phyloP scores from a whole-genome alignment of 2,329 filamentous ascomycete genomes.

The Arachnopeziza araneosa region DNA sequence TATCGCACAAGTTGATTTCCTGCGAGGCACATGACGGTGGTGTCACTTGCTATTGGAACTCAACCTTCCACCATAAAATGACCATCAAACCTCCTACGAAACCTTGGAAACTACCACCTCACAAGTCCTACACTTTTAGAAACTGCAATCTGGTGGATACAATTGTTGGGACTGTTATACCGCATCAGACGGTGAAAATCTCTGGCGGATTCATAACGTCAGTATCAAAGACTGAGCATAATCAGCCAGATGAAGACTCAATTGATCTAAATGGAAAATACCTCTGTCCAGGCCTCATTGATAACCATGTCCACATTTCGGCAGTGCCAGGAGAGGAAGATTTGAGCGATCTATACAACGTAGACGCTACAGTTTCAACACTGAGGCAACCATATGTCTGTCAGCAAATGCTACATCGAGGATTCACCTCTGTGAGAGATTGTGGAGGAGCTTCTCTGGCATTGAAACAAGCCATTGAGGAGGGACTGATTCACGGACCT shows the following conservation, averaged over 20 bases:
- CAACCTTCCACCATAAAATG: background rate
- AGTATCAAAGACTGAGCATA: background rate
- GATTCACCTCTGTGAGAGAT: slow-evolving; percentile 55
- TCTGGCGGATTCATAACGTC: slow-evolving; percentile 30
- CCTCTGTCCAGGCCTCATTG: slow-evolving; percentile 45
- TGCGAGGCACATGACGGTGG: too few relatives aligned
- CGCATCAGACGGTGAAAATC: slow-evolving; percentile 31
- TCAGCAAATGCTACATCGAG: slow-evolving; percentile 46
- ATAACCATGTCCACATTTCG: slow-evolving; percentile 45
- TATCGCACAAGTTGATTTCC: too few relatives aligned
- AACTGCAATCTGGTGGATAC: slow-evolving; percentile 42
- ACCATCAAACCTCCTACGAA: background rate
- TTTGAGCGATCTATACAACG: slow-evolving; percentile 32
- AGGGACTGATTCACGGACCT: slow-evolving; percentile 50
- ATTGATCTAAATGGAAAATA: slow-evolving; percentile 39
- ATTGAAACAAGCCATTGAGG: slow-evolving; percentile 50
- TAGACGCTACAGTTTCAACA: slow-evolving; percentile 32
- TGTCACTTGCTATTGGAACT: too few relatives aligned
- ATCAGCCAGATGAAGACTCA: background rate
- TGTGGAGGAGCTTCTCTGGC: slow-evolving; percentile 51
- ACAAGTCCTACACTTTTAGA: slow-evolving; percentile 29
- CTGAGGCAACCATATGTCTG: slow-evolving; percentile 44
- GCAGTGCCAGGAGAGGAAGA: slow-evolving; percentile 38
- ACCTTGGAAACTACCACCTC: background rate
- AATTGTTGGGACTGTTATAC: slow-evolving; percentile 29